Evolutionary conservation across 352 stramenopile species (phyloP), one percentile per base, ranked within the genome.

Genomic region (Phytophthora fragariae): DNA sequence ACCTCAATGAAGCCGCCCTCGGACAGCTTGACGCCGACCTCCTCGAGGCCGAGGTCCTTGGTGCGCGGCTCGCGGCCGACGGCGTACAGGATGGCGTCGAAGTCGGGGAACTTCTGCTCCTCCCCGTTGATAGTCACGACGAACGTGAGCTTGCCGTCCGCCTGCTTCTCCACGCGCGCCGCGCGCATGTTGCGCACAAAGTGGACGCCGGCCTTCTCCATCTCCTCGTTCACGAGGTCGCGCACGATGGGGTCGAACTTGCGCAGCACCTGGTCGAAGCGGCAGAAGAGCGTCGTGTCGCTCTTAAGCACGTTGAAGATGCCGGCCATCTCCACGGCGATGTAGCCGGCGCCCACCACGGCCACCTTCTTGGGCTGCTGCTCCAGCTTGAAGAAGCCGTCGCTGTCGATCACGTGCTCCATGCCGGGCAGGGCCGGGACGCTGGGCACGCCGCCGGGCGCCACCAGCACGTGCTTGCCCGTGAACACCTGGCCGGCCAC

Each of bases 331-430:
- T 99, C 98, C 14, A 99, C 94, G 35, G 94, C 97, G 79, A 99
- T 99, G 87, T 99, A 99, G 21, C 97, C 98, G 15, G 92, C 97
- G 56, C 98, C 97, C 10, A 99, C 90, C 1, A 99, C 94, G 7
- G 98, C 92, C 15, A 96, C 93, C 69, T 96, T 97, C 61, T 92
- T 80, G 1, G 97, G 97, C 70, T 94, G 86, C 44, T 85, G 74
- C 74, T 98, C 89, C 41, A 99, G 79, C 35, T 98, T 91, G 83
- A 99, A 99, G 84, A 99, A 99, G 19, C 90, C 97, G 84, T 99
- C 96, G 56, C 83, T 97, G 52, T 95, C 93, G 72, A 99, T 99
- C 57, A 84, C 89, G 71, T 99, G 85, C 79, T 99, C 97, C 10
- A 84, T 93, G 41, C 97, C 91, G 1, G 91, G 90, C 33, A 98